A percentile compares a stretch with the other conserved stretches of the same genome.
These are phyloP conservation scores for Ascochyta viciae-villosae DNA, from an alignment of 2,329 filamentous ascomycete species.

Conservation along the genomic window DNA sequence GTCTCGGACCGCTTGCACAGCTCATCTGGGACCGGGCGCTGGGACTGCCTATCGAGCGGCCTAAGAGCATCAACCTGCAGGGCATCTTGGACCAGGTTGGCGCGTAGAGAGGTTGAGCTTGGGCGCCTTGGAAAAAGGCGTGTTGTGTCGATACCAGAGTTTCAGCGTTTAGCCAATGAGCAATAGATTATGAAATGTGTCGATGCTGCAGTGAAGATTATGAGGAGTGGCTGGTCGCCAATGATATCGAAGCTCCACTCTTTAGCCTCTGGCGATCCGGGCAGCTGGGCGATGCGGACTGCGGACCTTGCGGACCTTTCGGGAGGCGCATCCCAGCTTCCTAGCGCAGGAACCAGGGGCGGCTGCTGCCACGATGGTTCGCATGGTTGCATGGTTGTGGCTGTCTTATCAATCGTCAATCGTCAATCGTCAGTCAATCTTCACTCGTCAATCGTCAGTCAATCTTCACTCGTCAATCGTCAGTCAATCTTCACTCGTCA, in stretches of 20 bases:
- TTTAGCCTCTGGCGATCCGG: not conserved
- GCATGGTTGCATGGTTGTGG: no score
- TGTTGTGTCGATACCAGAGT: constrained; percentile 26
- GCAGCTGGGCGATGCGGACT: not conserved
- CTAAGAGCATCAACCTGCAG: constrained; percentile 95
- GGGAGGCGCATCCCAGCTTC: constrained; percentile 7
- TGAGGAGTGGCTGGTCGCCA: not conserved
- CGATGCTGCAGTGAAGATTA: not conserved
- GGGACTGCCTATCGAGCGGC: constrained; percentile 93
- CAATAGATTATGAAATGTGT: constrained; percentile 7
- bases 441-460: not conserved
- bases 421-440: not conserved
- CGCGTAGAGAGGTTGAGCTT: constrained; percentile 24
- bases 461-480: no score
- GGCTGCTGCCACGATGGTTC: constrained; percentile 1
- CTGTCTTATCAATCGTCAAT: no score
- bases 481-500: not conserved
- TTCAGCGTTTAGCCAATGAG: constrained; percentile 20
- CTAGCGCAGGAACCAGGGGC: constrained; percentile 18
- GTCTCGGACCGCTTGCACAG: constrained; percentile 87
- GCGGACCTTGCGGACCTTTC: not conserved
- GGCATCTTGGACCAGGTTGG: constrained; percentile 73
- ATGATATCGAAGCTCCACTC: constrained; percentile 8
- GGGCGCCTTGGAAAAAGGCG: not conserved
- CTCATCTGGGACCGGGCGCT: constrained; percentile 95